Percentiles rank a stretch among this genome's conserved stretches.
Conservation (phyloP, 2,329 filamentous ascomycete genomes). For the Fonsecaea nubica region DNA sequence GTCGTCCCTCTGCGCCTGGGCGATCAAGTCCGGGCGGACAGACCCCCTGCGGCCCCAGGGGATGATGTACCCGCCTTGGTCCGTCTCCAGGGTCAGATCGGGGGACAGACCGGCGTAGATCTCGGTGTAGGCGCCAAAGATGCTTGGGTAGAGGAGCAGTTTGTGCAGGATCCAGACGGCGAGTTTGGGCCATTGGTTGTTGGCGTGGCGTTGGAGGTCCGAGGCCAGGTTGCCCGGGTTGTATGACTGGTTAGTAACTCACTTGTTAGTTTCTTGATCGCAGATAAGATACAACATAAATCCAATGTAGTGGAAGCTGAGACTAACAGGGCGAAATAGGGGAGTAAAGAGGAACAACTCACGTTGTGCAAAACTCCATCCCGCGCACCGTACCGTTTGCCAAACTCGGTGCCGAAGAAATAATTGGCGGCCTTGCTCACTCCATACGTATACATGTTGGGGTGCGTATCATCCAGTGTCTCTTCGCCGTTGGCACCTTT, state of each 20-base stretch:
- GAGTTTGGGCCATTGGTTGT: background rate
- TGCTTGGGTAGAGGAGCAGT: constrained; percentile 41
- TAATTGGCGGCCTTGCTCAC: constrained; percentile 32
- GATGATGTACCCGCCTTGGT: constrained; percentile 50
- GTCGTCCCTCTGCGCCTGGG: constrained; percentile 23
- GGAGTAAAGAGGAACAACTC: constrained; percentile 24
- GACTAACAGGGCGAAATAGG: background rate
- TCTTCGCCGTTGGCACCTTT: constrained; percentile 17
- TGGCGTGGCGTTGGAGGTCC: constrained; percentile 45
- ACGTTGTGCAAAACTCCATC: constrained; percentile 35
- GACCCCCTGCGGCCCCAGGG: constrained; percentile 54
- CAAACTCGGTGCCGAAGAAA: constrained; percentile 33
- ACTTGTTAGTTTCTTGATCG: background rate
- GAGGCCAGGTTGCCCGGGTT: constrained; percentile 54
- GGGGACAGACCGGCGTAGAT: constrained; percentile 57
- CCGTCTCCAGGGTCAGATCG: constrained; percentile 45
- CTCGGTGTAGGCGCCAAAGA: constrained; percentile 57
- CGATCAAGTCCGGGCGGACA: constrained; percentile 19
- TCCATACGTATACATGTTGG: constrained; percentile 14
- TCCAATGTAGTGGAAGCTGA: background rate
- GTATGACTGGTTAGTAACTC: constrained; percentile 30
- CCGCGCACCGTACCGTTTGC: constrained; percentile 19
- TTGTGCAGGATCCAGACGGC: constrained; percentile 7
- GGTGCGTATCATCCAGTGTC: constrained; percentile 22
- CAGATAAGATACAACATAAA: background rate